Conservation (phyloP, 2,329 filamentous ascomycete species). For the Colletotrichum sp. region DNA sequence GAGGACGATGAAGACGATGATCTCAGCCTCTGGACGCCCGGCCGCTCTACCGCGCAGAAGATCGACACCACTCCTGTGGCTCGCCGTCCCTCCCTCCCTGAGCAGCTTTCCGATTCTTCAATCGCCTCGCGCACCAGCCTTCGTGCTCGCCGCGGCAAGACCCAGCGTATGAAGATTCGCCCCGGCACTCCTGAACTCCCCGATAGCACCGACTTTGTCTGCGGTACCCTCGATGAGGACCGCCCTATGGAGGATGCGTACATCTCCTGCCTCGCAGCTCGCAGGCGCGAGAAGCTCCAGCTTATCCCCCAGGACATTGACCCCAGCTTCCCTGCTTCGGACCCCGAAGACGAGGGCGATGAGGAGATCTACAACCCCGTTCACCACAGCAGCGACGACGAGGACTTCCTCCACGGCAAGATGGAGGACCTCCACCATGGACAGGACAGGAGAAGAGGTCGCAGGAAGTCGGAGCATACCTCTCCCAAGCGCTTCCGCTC, state of each 20-base stretch:
- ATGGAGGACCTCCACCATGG: slow-evolving; percentile 71
- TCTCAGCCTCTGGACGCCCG: slow-evolving; percentile 60
- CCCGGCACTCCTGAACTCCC: slow-evolving; percentile 82
- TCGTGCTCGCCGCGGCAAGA: slow-evolving; percentile 34
- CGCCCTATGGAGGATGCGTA: slow-evolving; percentile 94
- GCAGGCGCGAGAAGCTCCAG: slow-evolving; percentile 81
- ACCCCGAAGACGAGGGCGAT: slow-evolving; percentile 85
- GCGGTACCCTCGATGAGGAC: slow-evolving; percentile 95
- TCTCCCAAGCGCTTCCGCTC: slow-evolving; percentile 54
- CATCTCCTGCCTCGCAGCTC: slow-evolving; percentile 80
- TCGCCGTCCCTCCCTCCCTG: slow-evolving; percentile 46
- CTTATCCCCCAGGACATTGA: slow-evolving; percentile 95
- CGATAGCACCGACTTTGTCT: slow-evolving; percentile 99
- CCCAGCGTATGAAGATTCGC: slow-evolving; percentile 60
- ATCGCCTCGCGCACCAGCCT: slow-evolving; percentile 50
- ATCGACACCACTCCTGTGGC: slow-evolving; percentile 38
- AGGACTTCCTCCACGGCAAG: slow-evolving; percentile 73
- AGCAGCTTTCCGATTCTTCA: slow-evolving; percentile 66
- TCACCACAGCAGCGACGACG: slow-evolving; percentile 71
- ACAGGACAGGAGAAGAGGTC: slow-evolving; percentile 52
- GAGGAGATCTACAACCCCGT: slow-evolving; percentile 66
- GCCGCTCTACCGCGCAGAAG: slow-evolving; percentile 43
- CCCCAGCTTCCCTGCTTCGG: slow-evolving; percentile 94
- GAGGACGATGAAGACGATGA: slow-evolving; percentile 73
- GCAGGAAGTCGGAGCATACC: slow-evolving; percentile 54